phyloP scores from a whole-genome alignment of 371 early-diverging fungal genomes.

The Mucor plumbeus region DNA sequence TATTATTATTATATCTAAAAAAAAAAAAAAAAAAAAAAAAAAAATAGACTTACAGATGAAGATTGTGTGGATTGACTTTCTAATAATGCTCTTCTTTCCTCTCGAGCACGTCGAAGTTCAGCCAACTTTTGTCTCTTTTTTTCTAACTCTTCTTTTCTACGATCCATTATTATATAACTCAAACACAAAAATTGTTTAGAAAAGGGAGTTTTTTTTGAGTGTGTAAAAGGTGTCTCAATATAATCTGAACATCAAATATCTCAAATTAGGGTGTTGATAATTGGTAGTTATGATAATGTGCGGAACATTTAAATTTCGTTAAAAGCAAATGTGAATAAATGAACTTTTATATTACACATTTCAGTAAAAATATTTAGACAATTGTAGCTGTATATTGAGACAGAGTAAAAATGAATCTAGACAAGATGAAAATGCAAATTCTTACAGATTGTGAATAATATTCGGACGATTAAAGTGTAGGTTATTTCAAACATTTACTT shows the following conservation, averaged over 20 bases:
- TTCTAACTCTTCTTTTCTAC: slow-evolving; percentile 85
- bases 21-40: not conserved
- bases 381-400: too few relatives aligned
- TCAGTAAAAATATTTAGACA: too few relatives aligned
- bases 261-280: too few relatives aligned
- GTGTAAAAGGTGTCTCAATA: not conserved
- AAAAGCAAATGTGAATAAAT: too few relatives aligned
- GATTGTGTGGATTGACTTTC: slow-evolving; percentile 54
- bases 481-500: too few relatives aligned
- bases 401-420: too few relatives aligned
- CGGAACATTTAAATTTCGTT: too few relatives aligned
- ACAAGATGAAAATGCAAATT: too few relatives aligned
- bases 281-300: too few relatives aligned
- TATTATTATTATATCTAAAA: not conserved
- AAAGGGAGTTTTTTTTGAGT: not conserved
- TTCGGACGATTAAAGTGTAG: too few relatives aligned
- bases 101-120: slow-evolving; percentile 83
- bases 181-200: not conserved
- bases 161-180: slow-evolving; percentile 55
- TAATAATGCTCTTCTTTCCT: slow-evolving; percentile 76
- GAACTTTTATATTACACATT: too few relatives aligned
- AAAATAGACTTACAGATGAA: slow-evolving; percentile 10
- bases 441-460: too few relatives aligned
- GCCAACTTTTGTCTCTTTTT: slow-evolving; percentile 90
- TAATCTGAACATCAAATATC: not conserved